phyloP scores from a whole-genome alignment of 2,329 filamentous ascomycete species.

The Phyllosticta citrichinensis region DNA sequence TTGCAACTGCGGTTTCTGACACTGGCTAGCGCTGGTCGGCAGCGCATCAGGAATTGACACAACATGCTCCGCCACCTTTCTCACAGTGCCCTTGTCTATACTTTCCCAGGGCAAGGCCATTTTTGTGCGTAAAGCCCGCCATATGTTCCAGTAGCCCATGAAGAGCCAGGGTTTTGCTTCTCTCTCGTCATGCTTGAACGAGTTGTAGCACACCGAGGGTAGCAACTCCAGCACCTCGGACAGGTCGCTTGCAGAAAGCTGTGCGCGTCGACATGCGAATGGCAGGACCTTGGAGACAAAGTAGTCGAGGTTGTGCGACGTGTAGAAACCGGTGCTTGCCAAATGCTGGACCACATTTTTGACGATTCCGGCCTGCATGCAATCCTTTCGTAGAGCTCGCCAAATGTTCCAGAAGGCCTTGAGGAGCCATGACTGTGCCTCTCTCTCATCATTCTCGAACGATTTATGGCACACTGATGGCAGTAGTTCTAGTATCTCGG shows the following conservation, averaged over 20 bases:
- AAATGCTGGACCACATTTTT: not conserved
- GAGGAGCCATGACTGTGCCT: not conserved
- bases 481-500: not conserved
- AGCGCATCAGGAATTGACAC: not conserved
- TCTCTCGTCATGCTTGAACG: not conserved
- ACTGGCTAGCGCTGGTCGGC: not conserved
- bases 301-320: not conserved
- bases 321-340: not conserved
- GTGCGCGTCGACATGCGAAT: not conserved
- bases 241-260: not conserved
- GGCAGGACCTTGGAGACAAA: not conserved
- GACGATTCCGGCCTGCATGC: not conserved
- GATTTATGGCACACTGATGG: not conserved
- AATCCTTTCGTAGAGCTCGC: not conserved
- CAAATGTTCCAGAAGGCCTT: constrained; percentile 3
- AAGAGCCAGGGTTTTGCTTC: not conserved
- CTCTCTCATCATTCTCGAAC: not conserved
- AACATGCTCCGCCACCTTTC: not conserved
- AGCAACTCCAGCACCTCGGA: not conserved
- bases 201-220: not conserved
- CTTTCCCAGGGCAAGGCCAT: not conserved
- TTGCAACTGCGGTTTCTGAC: not conserved
- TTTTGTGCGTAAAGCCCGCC: not conserved
- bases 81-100: not conserved
- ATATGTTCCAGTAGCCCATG: constrained; percentile 3